Percentiles rank a stretch among this genome's conserved stretches.
Evolutionary conservation across 1,284 basidiomycete genomes (phyloP).

Genomic region (Ganoderma meredithae): DNA sequence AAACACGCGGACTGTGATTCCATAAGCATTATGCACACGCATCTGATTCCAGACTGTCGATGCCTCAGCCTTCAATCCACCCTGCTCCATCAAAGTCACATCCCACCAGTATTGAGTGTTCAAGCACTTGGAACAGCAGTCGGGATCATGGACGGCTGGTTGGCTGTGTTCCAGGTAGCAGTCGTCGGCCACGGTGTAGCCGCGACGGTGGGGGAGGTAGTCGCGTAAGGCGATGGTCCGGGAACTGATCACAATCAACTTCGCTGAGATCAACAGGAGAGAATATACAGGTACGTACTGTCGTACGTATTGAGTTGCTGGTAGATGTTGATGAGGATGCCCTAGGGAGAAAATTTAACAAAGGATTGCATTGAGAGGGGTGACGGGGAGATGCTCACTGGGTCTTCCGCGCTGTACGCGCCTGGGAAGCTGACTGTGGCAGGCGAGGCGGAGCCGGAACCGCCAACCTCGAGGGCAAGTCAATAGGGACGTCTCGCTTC

Average conservation of each 20-base stretch:
- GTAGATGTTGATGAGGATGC: conserved; percentile 51
- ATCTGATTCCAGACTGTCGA: background rate
- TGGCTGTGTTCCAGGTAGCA: conserved; percentile 45
- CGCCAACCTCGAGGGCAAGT: conserved; percentile 36
- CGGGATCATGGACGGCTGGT: conserved; percentile 42
- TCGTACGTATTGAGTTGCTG: conserved; percentile 45
- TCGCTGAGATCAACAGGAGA: conserved; percentile 4
- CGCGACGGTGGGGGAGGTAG: conserved; percentile 41
- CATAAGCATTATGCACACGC: background rate
- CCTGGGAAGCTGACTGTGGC: conserved; percentile 55
- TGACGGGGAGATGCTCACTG: conserved; percentile 38
- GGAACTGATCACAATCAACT: conserved; percentile 44
- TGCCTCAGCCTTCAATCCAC: background rate
- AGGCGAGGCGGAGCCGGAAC: conserved; percentile 49
- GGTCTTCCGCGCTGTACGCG: conserved; percentile 52
- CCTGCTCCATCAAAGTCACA: background rate
- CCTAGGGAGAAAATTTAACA: conserved; percentile 22
- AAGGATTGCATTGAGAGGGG: background rate
- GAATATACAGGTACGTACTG: conserved; percentile 37
- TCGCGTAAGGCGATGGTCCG: conserved; percentile 47
- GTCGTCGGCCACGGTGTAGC: conserved; percentile 43
- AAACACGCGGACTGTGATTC: background rate
- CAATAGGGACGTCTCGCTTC: too few species aligned
- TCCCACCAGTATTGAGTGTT: background rate
- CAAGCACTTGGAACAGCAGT: conserved; percentile 33